Percentiles rank a stretch among this genome's conserved stretches.
phyloP scores from a whole-genome alignment of 1,284 basidiomycete species.

The Microbotryomycetes sp. region DNA sequence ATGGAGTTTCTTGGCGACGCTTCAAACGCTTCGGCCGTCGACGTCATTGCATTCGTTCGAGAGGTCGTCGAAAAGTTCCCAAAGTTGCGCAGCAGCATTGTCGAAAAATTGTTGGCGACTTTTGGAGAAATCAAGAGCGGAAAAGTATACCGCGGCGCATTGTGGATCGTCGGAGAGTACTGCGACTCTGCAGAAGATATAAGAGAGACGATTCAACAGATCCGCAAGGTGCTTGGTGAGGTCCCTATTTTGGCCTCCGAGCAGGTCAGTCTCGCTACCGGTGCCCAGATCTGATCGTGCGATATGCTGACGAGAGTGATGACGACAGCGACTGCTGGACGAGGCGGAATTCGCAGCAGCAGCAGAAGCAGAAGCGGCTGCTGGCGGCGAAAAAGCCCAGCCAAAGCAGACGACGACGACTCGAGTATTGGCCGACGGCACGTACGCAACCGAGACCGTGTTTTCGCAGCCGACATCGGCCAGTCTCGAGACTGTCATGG shows the following conservation, averaged over 20 bases:
- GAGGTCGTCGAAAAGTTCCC: conserved; percentile 99
- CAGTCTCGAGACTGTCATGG: conserved; percentile 69
- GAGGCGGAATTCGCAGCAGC: conserved; percentile 57
- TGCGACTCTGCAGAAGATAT: conserved; percentile 60
- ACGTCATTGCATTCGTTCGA: conserved; percentile 91
- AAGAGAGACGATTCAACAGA: conserved; percentile 64
- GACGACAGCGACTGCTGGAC: conserved; percentile 55
- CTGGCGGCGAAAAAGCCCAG: conserved; percentile 38
- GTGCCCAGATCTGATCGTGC: not conserved
- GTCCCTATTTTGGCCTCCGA: conserved; percentile 91
- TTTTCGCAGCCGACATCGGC: conserved; percentile 64
- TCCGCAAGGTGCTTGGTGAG: conserved; percentile 85
- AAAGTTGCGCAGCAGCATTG: conserved; percentile 70
- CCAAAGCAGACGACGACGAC: conserved; percentile 48
- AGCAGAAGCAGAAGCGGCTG: conserved; percentile 36
- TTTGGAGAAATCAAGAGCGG: conserved; percentile 89
- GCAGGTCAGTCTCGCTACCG: conserved; percentile 49
- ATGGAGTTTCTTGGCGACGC: conserved; percentile 99
- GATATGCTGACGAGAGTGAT: not conserved
- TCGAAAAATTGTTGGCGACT: conserved; percentile 75
- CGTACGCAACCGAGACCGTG: conserved; percentile 94
- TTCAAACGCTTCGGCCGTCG: conserved; percentile 80
- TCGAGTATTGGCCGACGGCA: conserved; percentile 85
- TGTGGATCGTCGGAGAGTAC: conserved; percentile 99
- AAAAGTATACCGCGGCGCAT: conserved; percentile 91